Conservation (phyloP, 1,284 basidiomycete species). For the Ustanciosporium gigantosporum region DNA sequence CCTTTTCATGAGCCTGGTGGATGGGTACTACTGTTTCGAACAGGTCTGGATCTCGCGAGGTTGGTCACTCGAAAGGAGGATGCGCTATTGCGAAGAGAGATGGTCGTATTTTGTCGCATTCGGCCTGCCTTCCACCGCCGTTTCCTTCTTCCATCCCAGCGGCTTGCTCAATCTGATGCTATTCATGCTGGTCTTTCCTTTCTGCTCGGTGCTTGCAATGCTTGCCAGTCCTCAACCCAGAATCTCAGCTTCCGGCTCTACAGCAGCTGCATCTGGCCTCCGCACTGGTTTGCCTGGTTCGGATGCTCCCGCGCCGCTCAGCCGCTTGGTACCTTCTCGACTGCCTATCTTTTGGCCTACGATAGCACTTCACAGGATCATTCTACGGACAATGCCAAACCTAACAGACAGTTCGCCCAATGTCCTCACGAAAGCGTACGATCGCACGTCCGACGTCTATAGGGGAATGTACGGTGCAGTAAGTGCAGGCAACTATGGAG, state of each 20-base stretch:
- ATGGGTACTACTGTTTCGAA: slow-evolving; percentile 61
- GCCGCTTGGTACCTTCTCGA: slow-evolving; percentile 47
- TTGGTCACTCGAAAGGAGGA: slow-evolving; percentile 39
- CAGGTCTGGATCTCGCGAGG: slow-evolving; percentile 56
- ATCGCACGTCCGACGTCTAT: slow-evolving; percentile 24
- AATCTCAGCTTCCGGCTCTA: slow-evolving; percentile 29
- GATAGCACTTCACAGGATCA: slow-evolving; percentile 31
- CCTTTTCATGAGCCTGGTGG: slow-evolving; percentile 55
- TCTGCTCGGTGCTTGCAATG: slow-evolving; percentile 57
- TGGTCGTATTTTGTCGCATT: slow-evolving; percentile 60
- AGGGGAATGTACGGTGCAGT: slow-evolving; percentile 5
- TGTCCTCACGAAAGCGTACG: slow-evolving; percentile 17
- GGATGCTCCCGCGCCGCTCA: slow-evolving; percentile 24
- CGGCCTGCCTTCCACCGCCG: slow-evolving; percentile 54
- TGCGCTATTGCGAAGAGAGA: slow-evolving; percentile 57
- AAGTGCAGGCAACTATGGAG: slow-evolving; percentile 20
- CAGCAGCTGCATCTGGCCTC: slow-evolving; percentile 17
- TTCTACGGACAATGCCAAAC: slow-evolving; percentile 13
- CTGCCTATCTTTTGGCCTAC: slow-evolving; percentile 58
- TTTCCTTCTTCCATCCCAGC: slow-evolving; percentile 59
- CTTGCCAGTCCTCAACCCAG: slow-evolving; percentile 53
- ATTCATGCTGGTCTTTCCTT: slow-evolving; percentile 59
- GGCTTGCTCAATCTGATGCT: slow-evolving; percentile 58
- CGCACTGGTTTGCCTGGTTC: slow-evolving; percentile 8
- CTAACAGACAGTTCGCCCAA: slow-evolving; percentile 12